Base-by-base conservation (phyloP, 1,284 basidiomycete genomes). In the Pholiota adiposa region DNA sequence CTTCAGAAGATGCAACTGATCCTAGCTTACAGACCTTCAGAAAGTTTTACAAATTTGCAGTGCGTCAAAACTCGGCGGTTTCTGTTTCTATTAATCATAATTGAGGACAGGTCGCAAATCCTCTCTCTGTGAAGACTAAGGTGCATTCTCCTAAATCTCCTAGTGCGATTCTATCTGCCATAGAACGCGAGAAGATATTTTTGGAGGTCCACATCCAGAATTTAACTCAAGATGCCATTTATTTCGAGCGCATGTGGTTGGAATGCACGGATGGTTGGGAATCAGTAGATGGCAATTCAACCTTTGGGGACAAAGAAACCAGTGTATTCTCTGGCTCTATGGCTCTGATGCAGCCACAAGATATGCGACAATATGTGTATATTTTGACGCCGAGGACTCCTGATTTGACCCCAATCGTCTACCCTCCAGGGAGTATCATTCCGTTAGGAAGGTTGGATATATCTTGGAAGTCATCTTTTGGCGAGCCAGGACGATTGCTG, bases 161-260 rank as follows among this genome's bases (percentile, higher is more conserved):
- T 1, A 85, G 89, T 23, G 88, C 92, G 0, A 63, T 86, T 4
- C 76, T 93, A 12, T 82, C 84, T 6, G 74, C 80, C 2, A 51
- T 68, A 2, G 87, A 92, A 66, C 82, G 92, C 43, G 87, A 91
- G 51, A 92, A 93, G 63, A 82, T 94, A 21, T 94, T 94, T 70
- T 84, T 96, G 18, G 94, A 96, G 72, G 85, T 95, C 0, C 90
- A 95, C 67, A 88, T 95, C 31, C 93, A 96, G 70, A 96, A 96
- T 67, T 77, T 90, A 55, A 93, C 92, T 0, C 83, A 83, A 55
- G 88, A 90, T 16, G 83, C 88, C 0, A 84, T 96, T 75, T 85
- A 84, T 75, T 90, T 96, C 58, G 89, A 92, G 63, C 80, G 81
- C 16, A 88, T 95, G 77, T 74, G 78, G 11, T 83, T 96, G 55